Base-by-base conservation (phyloP, 2,329 filamentous ascomycete genomes). In the Chrysoporthe deuterocubensis region DNA sequence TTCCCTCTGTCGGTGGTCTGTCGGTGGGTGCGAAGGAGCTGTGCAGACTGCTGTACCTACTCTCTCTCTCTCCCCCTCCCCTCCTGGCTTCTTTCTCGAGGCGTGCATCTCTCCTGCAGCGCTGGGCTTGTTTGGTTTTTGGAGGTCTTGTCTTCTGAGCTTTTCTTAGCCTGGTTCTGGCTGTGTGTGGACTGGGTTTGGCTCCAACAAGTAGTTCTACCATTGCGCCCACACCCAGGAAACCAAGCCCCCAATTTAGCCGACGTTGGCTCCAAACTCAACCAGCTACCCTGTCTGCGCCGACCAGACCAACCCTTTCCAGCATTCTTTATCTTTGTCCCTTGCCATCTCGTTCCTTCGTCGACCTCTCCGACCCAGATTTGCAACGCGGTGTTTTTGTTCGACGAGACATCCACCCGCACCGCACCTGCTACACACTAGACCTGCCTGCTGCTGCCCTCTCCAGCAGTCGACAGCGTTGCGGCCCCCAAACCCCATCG, bases 391-490 rank as follows among this genome's bases (percentile, higher is more conserved):
- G 54, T 40, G 34, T 9, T 40, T n/a, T 57, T 18, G 1, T 40
- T 40, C 34, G 9, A 26, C 54, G 32, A 40, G 34, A 40, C 54
- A 57, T 32, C 13, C 52, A n/a, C 34, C 34, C 5, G 54, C 54
- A 57, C 18, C 54, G 34, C 34, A 57, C 32, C 52, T 37, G 32
- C 32, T 8, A 57, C 52, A 57, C 32, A 57, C 54, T 40, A 57
- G 18, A 40, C 54, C 18, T 57, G 54, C 34, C 54, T 40, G 14
- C 52, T 40, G 54, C 21, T 32, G 50, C 32, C 32, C 9, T 40
- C 40, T 16, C 34, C 18, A 57, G 16, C 54, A 57, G 32, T 18
- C 54, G 32, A 40, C 32, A 26, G 13, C 32, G 4, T 26, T 26
- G 26, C 26, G 26, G 26, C 26, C 26, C 18, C 54, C 18, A 54